Evolutionary conservation across 257 asterid species (phyloP).

Genomic region (Echites panduratus): DNA sequence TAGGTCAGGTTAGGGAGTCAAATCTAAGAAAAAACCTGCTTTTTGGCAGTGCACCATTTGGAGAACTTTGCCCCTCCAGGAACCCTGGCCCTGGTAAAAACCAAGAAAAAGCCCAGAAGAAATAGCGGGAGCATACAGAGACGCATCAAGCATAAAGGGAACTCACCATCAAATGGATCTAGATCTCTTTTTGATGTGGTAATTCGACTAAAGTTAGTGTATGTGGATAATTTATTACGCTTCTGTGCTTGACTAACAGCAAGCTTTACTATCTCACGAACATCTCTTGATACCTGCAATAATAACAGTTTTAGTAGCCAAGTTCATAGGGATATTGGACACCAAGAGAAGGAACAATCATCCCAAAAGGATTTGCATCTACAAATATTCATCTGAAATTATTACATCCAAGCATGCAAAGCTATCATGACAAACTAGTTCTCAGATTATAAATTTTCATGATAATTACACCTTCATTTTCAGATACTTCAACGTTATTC

Average conservation of each 20-base stretch:
- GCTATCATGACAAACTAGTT: neutral
- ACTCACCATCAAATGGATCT: slow-evolving; percentile 93
- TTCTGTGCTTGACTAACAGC: slow-evolving; percentile 77
- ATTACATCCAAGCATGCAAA: neutral
- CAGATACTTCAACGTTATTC: neutral
- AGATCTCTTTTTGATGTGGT: slow-evolving; percentile 58
- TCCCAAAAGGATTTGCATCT: neutral
- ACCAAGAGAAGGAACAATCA: neutral
- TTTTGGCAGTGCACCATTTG: neutral
- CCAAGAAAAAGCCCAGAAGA: slow-evolving; percentile 1
- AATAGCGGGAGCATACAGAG: neutral
- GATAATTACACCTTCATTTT: neutral
- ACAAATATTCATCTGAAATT: neutral
- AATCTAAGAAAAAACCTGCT: neutral
- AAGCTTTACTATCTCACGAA: slow-evolving; percentile 81
- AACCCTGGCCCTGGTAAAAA: neutral
- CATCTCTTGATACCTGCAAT: slow-evolving; percentile 65
- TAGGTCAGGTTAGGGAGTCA: slow-evolving; percentile 11
- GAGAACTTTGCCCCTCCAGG: neutral
- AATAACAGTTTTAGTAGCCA: slow-evolving; percentile 16
- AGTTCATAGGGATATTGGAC: slow-evolving; percentile 5
- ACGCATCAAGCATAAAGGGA: slow-evolving; percentile 4
- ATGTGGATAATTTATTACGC: slow-evolving; percentile 61
- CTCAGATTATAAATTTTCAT: neutral
- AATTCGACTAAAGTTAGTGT: slow-evolving; percentile 70